Evolutionary conservation across 805 yeast genomes (phyloP), one percentile per base, ranked within the genome.

Genomic region (Ogataea saltuana): DNA sequence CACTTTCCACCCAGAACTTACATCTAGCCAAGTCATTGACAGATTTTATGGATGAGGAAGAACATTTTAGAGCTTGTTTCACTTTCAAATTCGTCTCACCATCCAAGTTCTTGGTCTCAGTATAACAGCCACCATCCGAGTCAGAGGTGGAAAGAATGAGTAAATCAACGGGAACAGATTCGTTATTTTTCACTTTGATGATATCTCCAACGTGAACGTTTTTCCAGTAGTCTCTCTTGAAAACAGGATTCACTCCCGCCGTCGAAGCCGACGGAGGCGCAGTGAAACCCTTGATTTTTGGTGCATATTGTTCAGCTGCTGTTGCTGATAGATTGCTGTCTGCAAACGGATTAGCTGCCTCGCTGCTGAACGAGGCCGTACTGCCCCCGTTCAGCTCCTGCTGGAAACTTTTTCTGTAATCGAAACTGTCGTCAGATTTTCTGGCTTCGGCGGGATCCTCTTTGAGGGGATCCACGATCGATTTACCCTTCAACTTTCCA

Each of bases 41-140:
- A 12, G 76, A 66, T 27, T 60, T 62, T 10, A 63, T 53, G 17
- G 61, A 55, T 17, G 54, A 29, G 21, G 65, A 58, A 6, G 83
- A 75, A 54, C 80, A 78, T 56, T 83, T 81, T 54, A 86, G 62
- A 4, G 90, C 83, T 60, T 83, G 88, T 55, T 82, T 82, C 30
- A 82, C 85, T 64, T 86, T 86, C 63, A 86, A 68, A 53, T 85
- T 86, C 1, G 93, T 79, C 58, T 80, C 85, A 63, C 95, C 95
- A 64, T 86, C 95, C 52, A 86, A 71, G 63, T 85, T 85, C 56
- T 85, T 85, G 0, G 95, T 86, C 62, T 85, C 95, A 22, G 85
- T 79, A 53, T 80, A 85, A 55, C 85, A 78, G 33, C 72, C 72
- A 29, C 80, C 80, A 50, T 86, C 93, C 5, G 74, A 72, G 54